Conservation (phyloP, 2,329 filamentous ascomycete species). For the Alternaria gansuensis region DNA sequence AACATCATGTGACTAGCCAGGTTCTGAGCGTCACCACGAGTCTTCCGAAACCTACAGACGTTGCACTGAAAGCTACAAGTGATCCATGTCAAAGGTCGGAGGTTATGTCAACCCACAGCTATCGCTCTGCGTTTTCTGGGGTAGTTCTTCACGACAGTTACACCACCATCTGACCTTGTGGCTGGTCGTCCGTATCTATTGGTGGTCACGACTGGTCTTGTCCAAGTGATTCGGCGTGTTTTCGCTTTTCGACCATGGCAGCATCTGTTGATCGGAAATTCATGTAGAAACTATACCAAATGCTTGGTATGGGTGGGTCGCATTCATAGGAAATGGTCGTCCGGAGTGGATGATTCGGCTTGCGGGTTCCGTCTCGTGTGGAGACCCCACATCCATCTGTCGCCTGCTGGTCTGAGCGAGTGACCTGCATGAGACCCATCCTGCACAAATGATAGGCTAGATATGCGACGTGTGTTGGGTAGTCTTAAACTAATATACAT, state of each 20-base stretch:
- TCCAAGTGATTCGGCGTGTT: slow-evolving; percentile 15
- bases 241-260: slow-evolving; percentile 33
- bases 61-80: slow-evolving; percentile 36
- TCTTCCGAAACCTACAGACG: slow-evolving; percentile 43
- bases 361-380: slow-evolving; percentile 15
- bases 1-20: slow-evolving; percentile 18
- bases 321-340: not conserved
- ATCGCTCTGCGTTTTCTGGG: slow-evolving; percentile 18
- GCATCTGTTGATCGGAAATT: not conserved
- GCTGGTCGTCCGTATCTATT: slow-evolving; percentile 13
- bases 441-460: slow-evolving; percentile 4
- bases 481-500: slow-evolving; percentile 28
- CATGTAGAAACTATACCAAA: not conserved
- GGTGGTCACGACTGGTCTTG: slow-evolving; percentile 15
- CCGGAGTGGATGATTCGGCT: slow-evolving; percentile 12
- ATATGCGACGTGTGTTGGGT: not conserved
- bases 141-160: slow-evolving; percentile 32
- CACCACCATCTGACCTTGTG: slow-evolving; percentile 21
- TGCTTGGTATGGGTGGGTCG: not conserved
- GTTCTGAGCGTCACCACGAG: slow-evolving; percentile 40
- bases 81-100: slow-evolving; percentile 11
- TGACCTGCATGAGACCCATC: slow-evolving; percentile 1
- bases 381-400: slow-evolving; percentile 20
- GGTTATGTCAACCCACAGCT: not conserved
- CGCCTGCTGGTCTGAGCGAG: not conserved